Conservation (phyloP, 2,329 filamentous ascomycete genomes). For the Paracorniculantispora psalliotae region DNA sequence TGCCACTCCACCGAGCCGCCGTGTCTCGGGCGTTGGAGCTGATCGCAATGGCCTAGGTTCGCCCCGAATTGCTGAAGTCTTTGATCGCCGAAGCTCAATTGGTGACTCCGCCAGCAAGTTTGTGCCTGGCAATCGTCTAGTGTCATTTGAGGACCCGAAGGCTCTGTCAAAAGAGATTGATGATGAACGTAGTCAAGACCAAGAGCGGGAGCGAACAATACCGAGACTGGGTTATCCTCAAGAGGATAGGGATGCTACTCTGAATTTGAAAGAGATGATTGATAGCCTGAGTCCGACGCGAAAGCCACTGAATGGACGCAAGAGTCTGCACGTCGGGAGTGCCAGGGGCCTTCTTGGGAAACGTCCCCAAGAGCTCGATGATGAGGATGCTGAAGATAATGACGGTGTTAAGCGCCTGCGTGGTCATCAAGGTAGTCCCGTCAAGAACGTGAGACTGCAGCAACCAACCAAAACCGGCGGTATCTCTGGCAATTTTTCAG, state of each 20-base stretch:
- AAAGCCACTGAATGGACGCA: conserved; percentile 59
- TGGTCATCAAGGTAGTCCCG: conserved; percentile 67
- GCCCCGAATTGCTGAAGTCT: conserved; percentile 64
- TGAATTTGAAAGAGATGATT: conserved; percentile 72
- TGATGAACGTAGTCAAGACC: conserved; percentile 52
- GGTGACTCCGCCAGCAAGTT: conserved; percentile 62
- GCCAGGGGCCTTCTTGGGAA: conserved; percentile 71
- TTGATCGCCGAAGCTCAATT: conserved; percentile 68
- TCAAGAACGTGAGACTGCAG: conserved; percentile 68
- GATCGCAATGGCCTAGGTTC: conserved; percentile 70
- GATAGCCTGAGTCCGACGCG: conserved; percentile 73
- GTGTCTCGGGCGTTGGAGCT: conserved; percentile 63
- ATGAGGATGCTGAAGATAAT: conserved; percentile 51
- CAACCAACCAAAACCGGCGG: conserved; percentile 65
- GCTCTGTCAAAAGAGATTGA: conserved; percentile 60
- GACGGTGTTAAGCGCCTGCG: conserved; percentile 65
- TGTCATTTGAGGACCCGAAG: conserved; percentile 63
- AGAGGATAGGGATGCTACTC: conserved; percentile 57
- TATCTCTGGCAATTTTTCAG: conserved; percentile 48
- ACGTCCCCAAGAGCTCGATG: conserved; percentile 65
- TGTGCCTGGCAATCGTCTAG: conserved; percentile 45
- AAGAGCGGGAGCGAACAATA: conserved; percentile 55
- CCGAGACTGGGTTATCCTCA: conserved; percentile 46
- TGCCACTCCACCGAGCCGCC: conserved; percentile 35
- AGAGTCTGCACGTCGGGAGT: conserved; percentile 72